phyloP scores from a whole-genome alignment of 495 filamentous ascomycete genomes.

The Cladorrhinum samala region DNA sequence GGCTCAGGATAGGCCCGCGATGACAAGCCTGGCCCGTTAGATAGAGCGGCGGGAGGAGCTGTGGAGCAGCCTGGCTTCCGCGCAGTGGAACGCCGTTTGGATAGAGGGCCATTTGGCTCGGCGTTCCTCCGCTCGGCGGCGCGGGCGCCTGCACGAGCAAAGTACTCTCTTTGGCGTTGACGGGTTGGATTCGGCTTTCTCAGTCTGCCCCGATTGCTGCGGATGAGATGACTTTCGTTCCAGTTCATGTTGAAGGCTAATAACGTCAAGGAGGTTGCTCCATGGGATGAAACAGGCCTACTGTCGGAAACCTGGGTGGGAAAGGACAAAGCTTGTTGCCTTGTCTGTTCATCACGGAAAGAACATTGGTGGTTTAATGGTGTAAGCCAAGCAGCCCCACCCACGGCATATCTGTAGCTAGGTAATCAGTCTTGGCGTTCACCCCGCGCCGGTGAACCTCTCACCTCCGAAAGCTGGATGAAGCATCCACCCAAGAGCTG shows the following conservation, averaged over 20 bases:
- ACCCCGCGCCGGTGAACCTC: slow-evolving; percentile 14
- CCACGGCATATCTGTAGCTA: too few relatives aligned
- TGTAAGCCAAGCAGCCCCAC: too few relatives aligned
- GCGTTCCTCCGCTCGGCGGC: slow-evolving; percentile 13
- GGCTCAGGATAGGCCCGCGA: neutral
- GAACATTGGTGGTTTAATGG: neutral
- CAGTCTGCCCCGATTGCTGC: slow-evolving; percentile 26
- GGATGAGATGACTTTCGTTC: slow-evolving; percentile 39
- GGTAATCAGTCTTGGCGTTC: neutral
- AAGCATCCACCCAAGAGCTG: neutral
- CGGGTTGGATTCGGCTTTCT: slow-evolving; percentile 26
- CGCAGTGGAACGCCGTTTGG: neutral
- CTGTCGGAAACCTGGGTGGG: too few relatives aligned
- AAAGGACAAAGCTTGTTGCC: too few relatives aligned
- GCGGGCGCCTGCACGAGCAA: slow-evolving; percentile 32
- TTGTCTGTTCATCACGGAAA: too few relatives aligned
- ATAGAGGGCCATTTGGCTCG: slow-evolving; percentile 8
- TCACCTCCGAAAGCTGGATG: neutral
- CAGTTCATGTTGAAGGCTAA: slow-evolving; percentile 35
- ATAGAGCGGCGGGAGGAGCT: slow-evolving; percentile 2
- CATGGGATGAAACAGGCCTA: too few relatives aligned
- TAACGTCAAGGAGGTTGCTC: neutral
- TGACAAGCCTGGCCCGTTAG: neutral
- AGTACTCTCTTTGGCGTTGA: slow-evolving; percentile 36
- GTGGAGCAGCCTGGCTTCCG: neutral